phyloP scores from a whole-genome alignment of 2,329 filamentous ascomycete species.

The Xylaria polymorpha region DNA sequence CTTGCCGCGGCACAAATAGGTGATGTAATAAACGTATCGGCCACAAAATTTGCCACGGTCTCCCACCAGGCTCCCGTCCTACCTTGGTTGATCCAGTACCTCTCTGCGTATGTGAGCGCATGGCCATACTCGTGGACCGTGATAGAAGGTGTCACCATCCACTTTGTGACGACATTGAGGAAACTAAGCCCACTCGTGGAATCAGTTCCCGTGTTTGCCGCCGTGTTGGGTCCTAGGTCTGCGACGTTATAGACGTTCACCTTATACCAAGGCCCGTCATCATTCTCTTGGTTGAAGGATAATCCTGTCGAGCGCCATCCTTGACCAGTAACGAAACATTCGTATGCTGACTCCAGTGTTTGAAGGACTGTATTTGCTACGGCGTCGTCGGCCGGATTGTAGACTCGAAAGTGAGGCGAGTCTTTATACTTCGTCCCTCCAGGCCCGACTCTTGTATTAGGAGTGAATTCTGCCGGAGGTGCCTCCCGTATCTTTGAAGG shows the following conservation, averaged over 20 bases:
- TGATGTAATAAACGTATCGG: slow-evolving; percentile 61
- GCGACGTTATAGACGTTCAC: slow-evolving; percentile 59
- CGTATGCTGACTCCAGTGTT: slow-evolving; percentile 59
- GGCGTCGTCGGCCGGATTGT: slow-evolving; percentile 47
- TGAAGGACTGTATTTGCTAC: slow-evolving; percentile 50
- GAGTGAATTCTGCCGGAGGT: slow-evolving; percentile 47
- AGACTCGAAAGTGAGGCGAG: slow-evolving; percentile 56
- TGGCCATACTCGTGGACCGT: slow-evolving; percentile 63
- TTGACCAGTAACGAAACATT: slow-evolving; percentile 55
- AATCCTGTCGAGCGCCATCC: slow-evolving; percentile 55
- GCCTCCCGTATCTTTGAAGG: slow-evolving; percentile 34
- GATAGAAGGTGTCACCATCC: slow-evolving; percentile 54
- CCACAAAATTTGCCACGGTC: slow-evolving; percentile 62
- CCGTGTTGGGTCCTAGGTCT: slow-evolving; percentile 52
- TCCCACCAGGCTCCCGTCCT: slow-evolving; percentile 64
- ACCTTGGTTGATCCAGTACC: slow-evolving; percentile 58
- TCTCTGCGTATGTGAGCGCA: slow-evolving; percentile 58
- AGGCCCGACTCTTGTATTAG: slow-evolving; percentile 46
- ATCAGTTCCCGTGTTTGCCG: slow-evolving; percentile 58
- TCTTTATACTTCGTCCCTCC: slow-evolving; percentile 50
- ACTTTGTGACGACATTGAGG: slow-evolving; percentile 56
- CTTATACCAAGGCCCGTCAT: slow-evolving; percentile 58
- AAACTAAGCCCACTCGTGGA: slow-evolving; percentile 54
- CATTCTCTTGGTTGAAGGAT: slow-evolving; percentile 50
- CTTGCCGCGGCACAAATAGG: slow-evolving; percentile 56